Conservation (phyloP, 2,329 filamentous ascomycete species). For the Colletotrichum neosansevieriae region DNA sequence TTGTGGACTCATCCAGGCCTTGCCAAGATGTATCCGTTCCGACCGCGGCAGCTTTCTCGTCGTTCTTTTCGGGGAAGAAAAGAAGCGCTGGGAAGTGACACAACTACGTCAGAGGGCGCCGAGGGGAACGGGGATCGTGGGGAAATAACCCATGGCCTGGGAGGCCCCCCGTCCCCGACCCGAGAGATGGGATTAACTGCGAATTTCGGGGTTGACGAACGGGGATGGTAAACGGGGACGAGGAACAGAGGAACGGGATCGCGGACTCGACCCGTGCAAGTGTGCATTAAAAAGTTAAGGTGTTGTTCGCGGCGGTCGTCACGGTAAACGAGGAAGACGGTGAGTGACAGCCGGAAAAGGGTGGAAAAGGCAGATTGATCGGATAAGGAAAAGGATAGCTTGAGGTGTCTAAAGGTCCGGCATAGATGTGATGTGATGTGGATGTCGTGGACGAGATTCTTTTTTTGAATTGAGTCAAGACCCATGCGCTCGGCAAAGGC, state of each 20-base stretch:
- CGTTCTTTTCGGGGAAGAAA: not conserved
- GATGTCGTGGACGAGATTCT: not conserved
- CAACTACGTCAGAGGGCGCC: conserved; percentile 16
- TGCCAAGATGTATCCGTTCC: conserved; percentile 26
- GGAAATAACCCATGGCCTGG: not conserved
- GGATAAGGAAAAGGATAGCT: not conserved
- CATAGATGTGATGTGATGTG: no score
- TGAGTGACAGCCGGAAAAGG: not conserved
- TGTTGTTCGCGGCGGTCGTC: not conserved
- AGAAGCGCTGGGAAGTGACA: not conserved
- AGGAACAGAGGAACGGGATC: not conserved
- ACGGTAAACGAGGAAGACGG: not conserved
- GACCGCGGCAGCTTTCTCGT: no score
- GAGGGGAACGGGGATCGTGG: not conserved
- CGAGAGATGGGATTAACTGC: conserved; percentile 1
- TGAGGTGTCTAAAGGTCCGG: no score
- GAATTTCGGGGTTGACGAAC: not conserved
- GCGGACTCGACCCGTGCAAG: not conserved
- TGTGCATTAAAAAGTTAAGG: conserved; percentile 2
- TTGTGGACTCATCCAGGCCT: conserved; percentile 26
- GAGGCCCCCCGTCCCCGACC: not conserved
- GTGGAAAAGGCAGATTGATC: not conserved
- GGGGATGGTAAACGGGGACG: not conserved
- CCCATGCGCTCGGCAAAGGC: not conserved
- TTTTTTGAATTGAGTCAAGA: no score